Evolutionary conservation across 352 stramenopile species (phyloP).

Genomic region (Globisporangium iwayamae): DNA sequence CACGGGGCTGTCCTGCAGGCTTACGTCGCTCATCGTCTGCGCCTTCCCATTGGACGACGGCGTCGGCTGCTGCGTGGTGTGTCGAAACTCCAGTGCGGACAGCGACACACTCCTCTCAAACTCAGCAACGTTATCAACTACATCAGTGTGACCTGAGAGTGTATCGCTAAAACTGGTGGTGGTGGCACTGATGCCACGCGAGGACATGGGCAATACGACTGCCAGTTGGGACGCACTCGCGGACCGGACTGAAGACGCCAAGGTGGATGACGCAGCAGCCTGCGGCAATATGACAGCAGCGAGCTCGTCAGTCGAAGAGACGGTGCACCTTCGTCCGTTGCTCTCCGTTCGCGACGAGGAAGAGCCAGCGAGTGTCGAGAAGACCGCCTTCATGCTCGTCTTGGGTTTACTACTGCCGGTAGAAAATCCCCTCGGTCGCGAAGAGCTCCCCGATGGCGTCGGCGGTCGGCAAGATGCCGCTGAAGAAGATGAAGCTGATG

Average conservation of each 20-base stretch:
- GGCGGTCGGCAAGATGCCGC: not conserved
- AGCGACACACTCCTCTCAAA: slow-evolving; percentile 16
- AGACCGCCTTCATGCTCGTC: slow-evolving; percentile 1
- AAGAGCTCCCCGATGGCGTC: slow-evolving; percentile 1
- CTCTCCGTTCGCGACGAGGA: not conserved
- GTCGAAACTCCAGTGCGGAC: slow-evolving; percentile 16
- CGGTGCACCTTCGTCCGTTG: not conserved
- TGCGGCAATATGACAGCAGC: not conserved
- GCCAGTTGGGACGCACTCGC: slow-evolving; percentile 5
- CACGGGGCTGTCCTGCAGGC: slow-evolving; percentile 17
- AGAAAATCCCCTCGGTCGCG: not conserved
- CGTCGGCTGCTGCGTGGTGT: not conserved
- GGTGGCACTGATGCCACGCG: too few relatives aligned
- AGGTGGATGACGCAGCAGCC: not conserved
- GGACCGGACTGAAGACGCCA: not conserved
- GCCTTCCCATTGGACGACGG: not conserved
- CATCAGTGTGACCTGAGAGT: not conserved
- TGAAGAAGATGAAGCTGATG: not conserved
- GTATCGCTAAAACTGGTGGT: not conserved
- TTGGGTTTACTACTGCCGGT: slow-evolving; percentile 2
- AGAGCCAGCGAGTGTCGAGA: slow-evolving; percentile 7
- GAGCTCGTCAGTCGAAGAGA: slow-evolving; percentile 5
- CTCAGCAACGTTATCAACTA: not conserved
- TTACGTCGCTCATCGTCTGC: slow-evolving; percentile 17
- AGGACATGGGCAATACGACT: not conserved